Evolutionary conservation across 2,329 filamentous ascomycete genomes (phyloP), one percentile per base, ranked within the genome.

Genomic region (Monosporascus sp.): DNA sequence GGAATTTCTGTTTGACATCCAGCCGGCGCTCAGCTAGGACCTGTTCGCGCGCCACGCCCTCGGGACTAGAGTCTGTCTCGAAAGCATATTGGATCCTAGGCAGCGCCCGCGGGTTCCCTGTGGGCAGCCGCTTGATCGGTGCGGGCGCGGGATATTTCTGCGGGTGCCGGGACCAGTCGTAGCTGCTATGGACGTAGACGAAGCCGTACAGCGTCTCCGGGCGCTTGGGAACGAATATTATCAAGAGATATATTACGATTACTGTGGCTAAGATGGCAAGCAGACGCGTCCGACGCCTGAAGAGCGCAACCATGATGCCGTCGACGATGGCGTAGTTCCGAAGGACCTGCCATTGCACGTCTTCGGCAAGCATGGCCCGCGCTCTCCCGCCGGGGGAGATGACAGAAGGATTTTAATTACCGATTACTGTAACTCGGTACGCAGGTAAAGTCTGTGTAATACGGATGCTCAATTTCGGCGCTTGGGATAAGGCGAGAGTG

Each of bases 1-100:
- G 54, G 24, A 81, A 80, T 0, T 71, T 69, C 1, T 63, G 64
- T 43, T 73, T 74, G 27, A 81, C 73, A 2, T 70, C 67, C 16
- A 64, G 66, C n/a, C 64, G 64, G 11, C 70, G 61, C 19, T 63
- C 55, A 6, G 60, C 56, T 5, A 69, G 59, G 16, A 65, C 55
- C 5, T 57, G 56, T 52, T 64, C 60, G 50, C 64, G 60, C 51
- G 61, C 61, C 31, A 58, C 45, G 5, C 61, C 63, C 26, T 57
- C 56, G 27, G 61, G 54, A 19, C 64, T 67, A 49, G 60, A 60
- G 50, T 66, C 64, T 51, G 60, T 52, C 27, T 53, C 50, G 49
- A 67, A 67, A 31, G 51, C 56, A 59, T 66, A 61, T 45, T 68
- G 65, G 22, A 67, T 61, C 36, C 57, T 54, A n/a, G 64, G 64